Conservation (phyloP, 352 stramenopile species). For the Globisporangium spinosum region DNA sequence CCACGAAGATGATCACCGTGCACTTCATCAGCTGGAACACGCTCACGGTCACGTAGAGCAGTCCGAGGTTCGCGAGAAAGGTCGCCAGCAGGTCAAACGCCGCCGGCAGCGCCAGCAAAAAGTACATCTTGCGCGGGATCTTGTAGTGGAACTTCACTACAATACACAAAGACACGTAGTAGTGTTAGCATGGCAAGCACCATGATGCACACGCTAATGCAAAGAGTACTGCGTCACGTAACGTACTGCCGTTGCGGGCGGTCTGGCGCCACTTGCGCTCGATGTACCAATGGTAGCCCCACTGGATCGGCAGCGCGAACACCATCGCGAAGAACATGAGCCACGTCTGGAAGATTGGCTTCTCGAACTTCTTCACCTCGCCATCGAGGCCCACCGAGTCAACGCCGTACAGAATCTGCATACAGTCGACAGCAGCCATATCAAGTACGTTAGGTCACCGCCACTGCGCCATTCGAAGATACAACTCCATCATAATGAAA, state of each 20-base stretch:
- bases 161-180: conserved; percentile 3
- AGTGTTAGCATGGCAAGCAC: neutral
- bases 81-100: conserved; percentile 93
- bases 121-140: conserved; percentile 92
- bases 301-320: conserved; percentile 92
- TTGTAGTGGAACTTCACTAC: conserved; percentile 69
- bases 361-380: conserved; percentile 90
- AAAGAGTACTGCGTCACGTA: neutral
- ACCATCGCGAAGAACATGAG: conserved; percentile 96
- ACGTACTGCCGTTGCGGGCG: conserved; percentile 60
- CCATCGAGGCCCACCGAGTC: conserved; percentile 86
- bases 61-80: conserved; percentile 92
- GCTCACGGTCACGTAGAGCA: conserved; percentile 90
- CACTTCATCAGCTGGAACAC: conserved; percentile 90
- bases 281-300: conserved; percentile 73
- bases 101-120: conserved; percentile 90
- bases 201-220: neutral
- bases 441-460: neutral
- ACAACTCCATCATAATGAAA: too few relatives aligned
- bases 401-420: conserved; percentile 92
- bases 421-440: neutral
- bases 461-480: too few relatives aligned
- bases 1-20: conserved; percentile 96
- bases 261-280: conserved; percentile 64
- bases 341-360: conserved; percentile 95